A percentile compares a stretch with the other conserved stretches of the same genome.
These are phyloP conservation scores for Amorphotheca resinae DNA, from an alignment of 495 filamentous ascomycete species.

Conservation along the genomic window DNA sequence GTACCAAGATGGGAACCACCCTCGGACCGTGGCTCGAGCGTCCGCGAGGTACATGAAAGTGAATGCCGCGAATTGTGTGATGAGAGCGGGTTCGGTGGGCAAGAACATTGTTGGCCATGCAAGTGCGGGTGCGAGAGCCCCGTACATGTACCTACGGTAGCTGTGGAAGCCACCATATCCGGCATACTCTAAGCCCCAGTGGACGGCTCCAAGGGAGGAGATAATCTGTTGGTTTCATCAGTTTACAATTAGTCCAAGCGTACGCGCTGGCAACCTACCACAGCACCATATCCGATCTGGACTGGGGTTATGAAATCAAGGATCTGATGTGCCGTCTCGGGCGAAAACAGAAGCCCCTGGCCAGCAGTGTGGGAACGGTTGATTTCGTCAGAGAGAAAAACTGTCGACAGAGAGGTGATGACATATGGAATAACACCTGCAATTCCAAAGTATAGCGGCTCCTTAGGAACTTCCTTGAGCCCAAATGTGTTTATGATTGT, in stretches of 20 bases:
- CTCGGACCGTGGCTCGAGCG: conserved; percentile 55
- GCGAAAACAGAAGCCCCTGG: conserved; percentile 41
- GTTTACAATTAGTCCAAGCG: background rate
- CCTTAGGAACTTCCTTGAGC: conserved; percentile 60
- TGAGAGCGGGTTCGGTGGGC: conserved; percentile 78
- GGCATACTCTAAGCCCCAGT: conserved; percentile 85
- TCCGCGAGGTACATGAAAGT: conserved; percentile 84
- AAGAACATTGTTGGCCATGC: conserved; percentile 92
- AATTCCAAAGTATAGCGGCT: conserved; percentile 71
- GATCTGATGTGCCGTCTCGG: conserved; percentile 57
- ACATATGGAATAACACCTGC: conserved; percentile 87
- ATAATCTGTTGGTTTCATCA: conserved; percentile 48
- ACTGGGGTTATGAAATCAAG: conserved; percentile 78
- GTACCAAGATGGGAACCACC: conserved; percentile 91
- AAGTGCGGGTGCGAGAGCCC: conserved; percentile 67
- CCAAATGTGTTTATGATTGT: conserved; percentile 82
- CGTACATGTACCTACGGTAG: conserved; percentile 70
- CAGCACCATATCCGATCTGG: conserved; percentile 86
- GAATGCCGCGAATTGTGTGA: conserved; percentile 82
- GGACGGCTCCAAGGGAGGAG: conserved; percentile 90
- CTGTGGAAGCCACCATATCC: conserved; percentile 58
- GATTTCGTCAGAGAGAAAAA: conserved; percentile 74
- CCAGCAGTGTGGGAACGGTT: conserved; percentile 45
- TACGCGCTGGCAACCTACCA: conserved; percentile 41
- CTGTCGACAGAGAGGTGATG: conserved; percentile 75